Conservation (phyloP, 129 eudicot species). For the Smallanthus sonchifolius region DNA sequence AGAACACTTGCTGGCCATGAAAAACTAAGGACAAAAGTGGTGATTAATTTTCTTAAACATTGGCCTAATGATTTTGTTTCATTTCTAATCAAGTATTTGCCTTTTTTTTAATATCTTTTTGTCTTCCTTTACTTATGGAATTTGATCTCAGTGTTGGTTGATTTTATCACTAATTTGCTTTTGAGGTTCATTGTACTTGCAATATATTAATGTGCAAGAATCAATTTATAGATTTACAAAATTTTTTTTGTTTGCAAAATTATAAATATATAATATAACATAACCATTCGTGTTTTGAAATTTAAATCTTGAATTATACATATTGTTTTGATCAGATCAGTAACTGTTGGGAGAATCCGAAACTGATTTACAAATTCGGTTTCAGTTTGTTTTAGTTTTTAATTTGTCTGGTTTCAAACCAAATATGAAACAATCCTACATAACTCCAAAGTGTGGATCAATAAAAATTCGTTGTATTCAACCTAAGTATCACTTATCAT, state of each 20-base stretch:
- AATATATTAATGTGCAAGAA: slow-evolving; percentile 11
- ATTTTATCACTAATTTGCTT: slow-evolving; percentile 29
- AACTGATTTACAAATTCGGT: too few species aligned
- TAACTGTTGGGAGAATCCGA: too few species aligned
- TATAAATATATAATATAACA: too few species aligned
- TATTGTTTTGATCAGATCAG: too few species aligned
- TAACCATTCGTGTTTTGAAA: too few species aligned
- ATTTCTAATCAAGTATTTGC: slow-evolving; percentile 26
- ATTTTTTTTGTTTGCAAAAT: background rate
- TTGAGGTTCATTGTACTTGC: slow-evolving; percentile 30
- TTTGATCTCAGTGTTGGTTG: slow-evolving; percentile 31
- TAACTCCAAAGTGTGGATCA: too few species aligned
- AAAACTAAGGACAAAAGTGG: slow-evolving; percentile 23
- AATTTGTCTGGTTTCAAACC: too few species aligned
- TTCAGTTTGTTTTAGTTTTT: too few species aligned
- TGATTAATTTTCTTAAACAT: slow-evolving; percentile 24
- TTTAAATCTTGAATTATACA: too few species aligned
- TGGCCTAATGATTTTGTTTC: slow-evolving; percentile 29
- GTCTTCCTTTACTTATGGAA: slow-evolving; percentile 29
- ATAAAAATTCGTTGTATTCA: too few species aligned
- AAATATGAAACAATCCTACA: too few species aligned
- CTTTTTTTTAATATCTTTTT: slow-evolving; percentile 7
- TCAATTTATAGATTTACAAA: background rate
- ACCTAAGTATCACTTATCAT: too few species aligned
- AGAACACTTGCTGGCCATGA: slow-evolving; percentile 29